Evolutionary conservation across 2,329 filamentous ascomycete genomes (phyloP), one percentile per base, ranked within the genome.

Genomic region (Lachnellula arida): DNA sequence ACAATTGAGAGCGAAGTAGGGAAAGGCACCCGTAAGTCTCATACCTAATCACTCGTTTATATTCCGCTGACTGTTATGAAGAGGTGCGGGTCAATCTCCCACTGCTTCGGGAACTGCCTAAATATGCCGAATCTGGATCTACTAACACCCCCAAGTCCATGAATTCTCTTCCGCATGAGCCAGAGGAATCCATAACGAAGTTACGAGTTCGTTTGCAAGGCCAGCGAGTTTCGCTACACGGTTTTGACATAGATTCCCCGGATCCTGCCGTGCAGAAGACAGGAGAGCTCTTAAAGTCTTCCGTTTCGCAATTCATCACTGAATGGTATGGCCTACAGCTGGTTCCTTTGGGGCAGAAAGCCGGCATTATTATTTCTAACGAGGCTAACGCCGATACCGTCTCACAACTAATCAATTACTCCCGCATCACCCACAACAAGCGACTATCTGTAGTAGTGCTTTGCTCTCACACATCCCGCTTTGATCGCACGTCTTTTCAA

Each of bases 1-100:
- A 76, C 81, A 9, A 77, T 88, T 28, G 76, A 78, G 46, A 84
- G 78, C 49, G 74, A 80, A 51, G 71, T 77, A 12, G 76, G 77
- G 1, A 72, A 76, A 42, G 84, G 84, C 2, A 86, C 84, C 0
- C 76, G 77, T 49, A 76, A 83, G 63, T 62, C 15, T 12, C 19
- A 23, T 19, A 28, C 12, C 4, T n/a, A 8, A 3, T 40, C 2
- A 11, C 6, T 35, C n/a, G 2, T 34, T 15, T 42, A 14, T 12
- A 11, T 12, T 8, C 7, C 52, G 22, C 61, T 67, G 60, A 66
- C 9, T 17, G 17, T 17, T 28, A 14, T 51, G 14, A 32, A 69
- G 67, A 67, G 57, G 67, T 70, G 15, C 64, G 57, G 47, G 67
- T 70, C 3, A 64, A 58, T n/a, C 60, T 70, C 9, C 67, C 67